Conservation (phyloP, 148 eudicot genomes). For the Persicaria maculosa region DNA sequence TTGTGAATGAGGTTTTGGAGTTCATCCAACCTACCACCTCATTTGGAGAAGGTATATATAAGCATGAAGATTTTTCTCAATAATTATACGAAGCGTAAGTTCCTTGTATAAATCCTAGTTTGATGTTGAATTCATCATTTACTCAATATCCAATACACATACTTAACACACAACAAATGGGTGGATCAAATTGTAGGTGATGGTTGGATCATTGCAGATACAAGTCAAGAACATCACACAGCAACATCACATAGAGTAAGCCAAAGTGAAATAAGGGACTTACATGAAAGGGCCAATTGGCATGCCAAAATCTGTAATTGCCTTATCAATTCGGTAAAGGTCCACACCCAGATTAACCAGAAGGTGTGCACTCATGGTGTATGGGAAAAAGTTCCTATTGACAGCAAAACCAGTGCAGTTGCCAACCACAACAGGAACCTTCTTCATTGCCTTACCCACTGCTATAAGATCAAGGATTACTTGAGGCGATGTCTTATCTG, state of each 20-base stretch:
- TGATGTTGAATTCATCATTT: no score
- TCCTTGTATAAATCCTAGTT: no score
- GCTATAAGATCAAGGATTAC: slow-evolving; percentile 79
- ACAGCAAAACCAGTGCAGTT: slow-evolving; percentile 96
- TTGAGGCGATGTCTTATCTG: slow-evolving; percentile 87
- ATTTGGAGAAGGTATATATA: no score
- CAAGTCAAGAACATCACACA: not conserved
- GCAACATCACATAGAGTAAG: not conserved
- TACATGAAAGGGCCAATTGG: slow-evolving; percentile 99
- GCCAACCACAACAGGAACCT: slow-evolving; percentile 92
- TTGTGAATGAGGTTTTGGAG: no score
- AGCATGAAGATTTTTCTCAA: no score
- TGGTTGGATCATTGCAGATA: no score
- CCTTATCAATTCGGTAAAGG: slow-evolving; percentile 71
- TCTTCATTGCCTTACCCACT: slow-evolving; percentile 74
- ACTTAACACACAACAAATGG: no score
- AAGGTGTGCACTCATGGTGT: slow-evolving; percentile 65
- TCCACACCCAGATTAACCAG: slow-evolving; percentile 78
- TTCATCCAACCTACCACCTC: no score
- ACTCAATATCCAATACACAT: no score
- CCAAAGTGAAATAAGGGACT: slow-evolving; percentile 21
- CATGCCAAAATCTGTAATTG: slow-evolving; percentile 68
- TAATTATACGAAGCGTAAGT: no score
- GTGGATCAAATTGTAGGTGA: no score
- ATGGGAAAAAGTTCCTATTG: slow-evolving; percentile 86